These are phyloP conservation scores for Clonostachys rosea DNA, from an alignment of 2,329 filamentous ascomycete genomes.

Conservation along the genomic window DNA sequence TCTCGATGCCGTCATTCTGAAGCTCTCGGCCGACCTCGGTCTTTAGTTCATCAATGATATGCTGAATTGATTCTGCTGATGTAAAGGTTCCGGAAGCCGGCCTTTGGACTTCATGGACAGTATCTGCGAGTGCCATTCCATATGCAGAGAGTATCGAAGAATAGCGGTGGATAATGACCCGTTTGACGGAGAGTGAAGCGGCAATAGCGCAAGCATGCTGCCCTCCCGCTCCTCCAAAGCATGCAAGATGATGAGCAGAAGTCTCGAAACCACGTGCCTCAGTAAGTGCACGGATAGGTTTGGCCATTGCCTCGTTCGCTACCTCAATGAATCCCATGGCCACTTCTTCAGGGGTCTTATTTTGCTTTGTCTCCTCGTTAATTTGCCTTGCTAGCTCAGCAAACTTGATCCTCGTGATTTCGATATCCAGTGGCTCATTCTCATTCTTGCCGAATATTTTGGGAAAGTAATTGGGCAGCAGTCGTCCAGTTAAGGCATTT, in stretches of 20 bases:
- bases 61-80: slow-evolving; percentile 55
- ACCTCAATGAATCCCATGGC: slow-evolving; percentile 59
- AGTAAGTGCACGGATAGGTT: slow-evolving; percentile 54
- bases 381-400: slow-evolving; percentile 32
- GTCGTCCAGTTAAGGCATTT: slow-evolving; percentile 60
- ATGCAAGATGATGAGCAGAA: slow-evolving; percentile 20
- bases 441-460: slow-evolving; percentile 92
- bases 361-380: slow-evolving; percentile 23
- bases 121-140: slow-evolving; percentile 32
- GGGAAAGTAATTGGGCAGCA: slow-evolving; percentile 56
- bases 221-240: slow-evolving; percentile 68
- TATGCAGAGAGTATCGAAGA: slow-evolving; percentile 35
- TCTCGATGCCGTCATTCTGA: background rate
- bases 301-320: slow-evolving; percentile 71
- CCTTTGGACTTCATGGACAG: slow-evolving; percentile 26
- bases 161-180: slow-evolving; percentile 33
- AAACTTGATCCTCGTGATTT: slow-evolving; percentile 33
- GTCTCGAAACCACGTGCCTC: slow-evolving; percentile 46
- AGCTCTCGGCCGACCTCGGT: background rate
- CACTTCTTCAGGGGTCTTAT: slow-evolving; percentile 26
- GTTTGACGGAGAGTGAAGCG: slow-evolving; percentile 28
- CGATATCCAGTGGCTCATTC: slow-evolving; percentile 70
- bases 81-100: slow-evolving; percentile 17
- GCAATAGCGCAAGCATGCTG: slow-evolving; percentile 45
- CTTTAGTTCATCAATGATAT: slow-evolving; percentile 5